Evolutionary conservation across 1,139 yeast genomes (phyloP), one percentile per base, ranked within the genome.

Genomic region (Meyerozyma athensensis): DNA sequence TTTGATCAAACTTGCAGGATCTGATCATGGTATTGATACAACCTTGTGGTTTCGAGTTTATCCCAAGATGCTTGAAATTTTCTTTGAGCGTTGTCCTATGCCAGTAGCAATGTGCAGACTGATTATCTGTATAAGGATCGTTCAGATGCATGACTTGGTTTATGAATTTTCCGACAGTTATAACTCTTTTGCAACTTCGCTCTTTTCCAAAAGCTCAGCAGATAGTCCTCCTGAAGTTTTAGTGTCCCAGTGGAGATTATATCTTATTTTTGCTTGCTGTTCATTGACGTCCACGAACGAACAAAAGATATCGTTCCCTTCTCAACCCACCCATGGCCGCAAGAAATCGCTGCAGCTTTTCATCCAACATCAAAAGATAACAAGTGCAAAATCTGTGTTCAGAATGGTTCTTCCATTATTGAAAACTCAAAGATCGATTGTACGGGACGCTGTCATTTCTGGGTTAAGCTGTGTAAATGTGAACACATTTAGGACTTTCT

Each of bases 61-160:
- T 52, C 97, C 97, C 1, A 76, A 74, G 34, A 63, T 94, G 4
- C 63, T 92, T 35, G 79, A 75, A 31, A 70, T 79, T 2, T 79
- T 94, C 44, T 89, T 86, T 48, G 87, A 81, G 42, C 74, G 72
- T 38, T 90, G 95, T 53, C 97, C 98, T 0, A 82, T 92, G 57
- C 94, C 96, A 0, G 89, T 92, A 54, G 98, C 97, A 0, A 69
- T 92, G 43, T 87, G 96, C 47, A 77, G 99, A 12, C 84, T 95
- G n/a, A 81, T 86, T 44, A 94, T 94, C 10, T 90, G 97, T 59
- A 84, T 86, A 9, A 63, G 97, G 36, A 61, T 94, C 43, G 95
- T 90, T 5, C 96, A 87, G 50, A 79, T 92, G 74, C 95, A 90
- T 56, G 96, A 87, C 49, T 75, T 79, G 13, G 76, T 90, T 7